These are phyloP conservation scores for Scytalidium sp. DNA, from an alignment of 2,329 filamentous ascomycete species.

Conservation along the genomic window DNA sequence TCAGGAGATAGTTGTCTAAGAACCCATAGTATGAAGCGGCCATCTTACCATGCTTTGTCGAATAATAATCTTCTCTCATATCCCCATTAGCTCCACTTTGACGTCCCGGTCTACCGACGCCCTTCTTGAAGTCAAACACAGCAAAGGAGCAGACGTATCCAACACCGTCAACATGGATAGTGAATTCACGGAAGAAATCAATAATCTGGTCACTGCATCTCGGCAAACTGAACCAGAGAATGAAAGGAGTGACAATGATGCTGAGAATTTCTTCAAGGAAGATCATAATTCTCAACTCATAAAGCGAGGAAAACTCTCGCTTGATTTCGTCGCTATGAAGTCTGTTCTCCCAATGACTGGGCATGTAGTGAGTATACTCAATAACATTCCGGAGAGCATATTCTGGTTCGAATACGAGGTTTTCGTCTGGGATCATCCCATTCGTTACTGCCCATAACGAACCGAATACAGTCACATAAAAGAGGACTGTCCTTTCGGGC, in stretches of 20 bases:
- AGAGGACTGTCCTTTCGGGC: slow-evolving; percentile 80
- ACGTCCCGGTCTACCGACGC: slow-evolving; percentile 52
- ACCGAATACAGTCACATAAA: slow-evolving; percentile 82
- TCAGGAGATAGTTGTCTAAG: slow-evolving; percentile 83
- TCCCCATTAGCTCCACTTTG: slow-evolving; percentile 38
- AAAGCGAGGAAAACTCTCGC: slow-evolving; percentile 82
- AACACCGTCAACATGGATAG: slow-evolving; percentile 91
- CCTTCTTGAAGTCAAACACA: slow-evolving; percentile 94
- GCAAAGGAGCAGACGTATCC: slow-evolving; percentile 97
- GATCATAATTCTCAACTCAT: slow-evolving; percentile 88
- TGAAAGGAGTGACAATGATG: slow-evolving; percentile 86
- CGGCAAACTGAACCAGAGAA: slow-evolving; percentile 83
- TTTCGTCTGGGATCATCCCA: slow-evolving; percentile 83
- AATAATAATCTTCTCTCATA: slow-evolving; percentile 87
- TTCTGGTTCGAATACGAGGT: slow-evolving; percentile 86
- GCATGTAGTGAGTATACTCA: slow-evolving; percentile 88
- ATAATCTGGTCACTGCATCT: slow-evolving; percentile 89
- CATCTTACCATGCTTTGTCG: slow-evolving; percentile 96
- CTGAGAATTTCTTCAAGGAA: slow-evolving; percentile 91
- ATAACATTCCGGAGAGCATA: slow-evolving; percentile 86
- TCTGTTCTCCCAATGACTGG: slow-evolving; percentile 81
- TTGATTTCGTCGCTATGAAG: slow-evolving; percentile 95
- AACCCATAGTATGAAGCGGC: slow-evolving; percentile 96
- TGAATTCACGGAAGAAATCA: slow-evolving; percentile 98
- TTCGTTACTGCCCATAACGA: slow-evolving; percentile 80